Conservation (phyloP, 495 filamentous ascomycete genomes). For the Xylaria palmicola region DNA sequence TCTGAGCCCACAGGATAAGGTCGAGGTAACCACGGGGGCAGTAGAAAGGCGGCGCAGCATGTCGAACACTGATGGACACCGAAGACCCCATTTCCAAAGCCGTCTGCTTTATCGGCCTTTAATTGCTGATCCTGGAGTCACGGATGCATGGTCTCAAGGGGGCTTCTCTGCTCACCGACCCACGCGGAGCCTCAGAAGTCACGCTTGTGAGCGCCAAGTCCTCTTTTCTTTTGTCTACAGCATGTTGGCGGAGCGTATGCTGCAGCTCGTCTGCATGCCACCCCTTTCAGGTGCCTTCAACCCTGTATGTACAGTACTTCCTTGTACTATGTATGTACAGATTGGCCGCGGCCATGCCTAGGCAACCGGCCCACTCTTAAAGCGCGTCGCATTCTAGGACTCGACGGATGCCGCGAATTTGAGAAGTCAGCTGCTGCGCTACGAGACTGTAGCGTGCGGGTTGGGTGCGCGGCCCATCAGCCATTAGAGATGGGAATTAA, state of each 20-base stretch:
- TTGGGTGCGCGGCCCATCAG: constrained; percentile 1
- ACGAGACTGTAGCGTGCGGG: neutral
- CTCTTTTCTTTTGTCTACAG: constrained; percentile 1
- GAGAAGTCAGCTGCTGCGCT: constrained; percentile 9
- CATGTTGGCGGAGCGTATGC: neutral
- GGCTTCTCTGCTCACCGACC: neutral
- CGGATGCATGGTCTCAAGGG: neutral
- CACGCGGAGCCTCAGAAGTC: constrained; percentile 15
- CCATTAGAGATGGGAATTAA: neutral
- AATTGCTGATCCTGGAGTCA: neutral
- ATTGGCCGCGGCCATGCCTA: neutral
- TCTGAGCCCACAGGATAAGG: neutral
- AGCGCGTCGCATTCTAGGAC: constrained; percentile 10
- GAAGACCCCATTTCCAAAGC: neutral
- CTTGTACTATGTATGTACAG: no score
- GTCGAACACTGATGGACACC: neutral
- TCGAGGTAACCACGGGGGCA: neutral
- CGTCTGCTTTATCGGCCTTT: constrained; percentile 2
- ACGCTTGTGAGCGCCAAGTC: constrained; percentile 1
- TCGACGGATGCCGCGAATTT: neutral
- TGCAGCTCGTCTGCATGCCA: constrained; percentile 4
- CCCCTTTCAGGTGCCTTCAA: neutral
- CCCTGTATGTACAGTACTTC: constrained; percentile 14
- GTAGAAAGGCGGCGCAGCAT: constrained; percentile 6
- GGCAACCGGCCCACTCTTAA: constrained; percentile 6